Base-by-base conservation (phyloP, 2,329 filamentous ascomycete species). In the Rutstroemia sydowiana region DNA sequence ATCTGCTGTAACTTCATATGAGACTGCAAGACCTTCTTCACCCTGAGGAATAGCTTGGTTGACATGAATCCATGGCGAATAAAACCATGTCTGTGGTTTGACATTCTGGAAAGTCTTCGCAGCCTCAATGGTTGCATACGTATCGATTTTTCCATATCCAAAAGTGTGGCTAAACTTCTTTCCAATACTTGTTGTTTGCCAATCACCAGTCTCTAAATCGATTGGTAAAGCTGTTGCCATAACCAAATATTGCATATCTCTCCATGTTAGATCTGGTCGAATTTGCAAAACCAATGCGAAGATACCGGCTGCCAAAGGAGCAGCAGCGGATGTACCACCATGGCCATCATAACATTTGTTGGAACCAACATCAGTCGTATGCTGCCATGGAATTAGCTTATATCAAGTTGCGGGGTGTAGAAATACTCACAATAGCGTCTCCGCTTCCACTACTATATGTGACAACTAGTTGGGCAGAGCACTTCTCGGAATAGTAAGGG, bases 21-120 rank as follows among this genome's bases (percentile, higher is more conserved):
- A 77, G 48, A 87, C 88, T 2, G 84, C 78, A 36, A 98, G 71
- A 0, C 93, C 93, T 51, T 87, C 70, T 21, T 87, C 75, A 45
- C 91, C 93, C 69, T 98, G 84, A 0, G 93, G 93, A 56, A 98
- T 91, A 2, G 74, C 71, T 65, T 92, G 80, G 63, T 91, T 85
- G 55, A 98, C 88, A 60, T 93, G 88, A 58, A 95, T 78, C 90
- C 93, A 96, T 0, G 93, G 92, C 11, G 90, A 95, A 68, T 86
- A 90, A 68, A 79, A 90, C 92, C 93, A 98, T 5, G 91, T 85
- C 70, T 98, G 93, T 8, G 93, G 92, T 70, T 97, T 97, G 58
- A 97, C 90, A 18, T 84, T 78, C 59, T 88, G 75, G 84, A 89
- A 97, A 0, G 77, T 81, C 73, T 89, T 95, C 51, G 93, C 91